Evolutionary conservation across 768 basidiomycete species (phyloP), one percentile per base, ranked within the genome.

Genomic region (Hemileccinum impolitum): DNA sequence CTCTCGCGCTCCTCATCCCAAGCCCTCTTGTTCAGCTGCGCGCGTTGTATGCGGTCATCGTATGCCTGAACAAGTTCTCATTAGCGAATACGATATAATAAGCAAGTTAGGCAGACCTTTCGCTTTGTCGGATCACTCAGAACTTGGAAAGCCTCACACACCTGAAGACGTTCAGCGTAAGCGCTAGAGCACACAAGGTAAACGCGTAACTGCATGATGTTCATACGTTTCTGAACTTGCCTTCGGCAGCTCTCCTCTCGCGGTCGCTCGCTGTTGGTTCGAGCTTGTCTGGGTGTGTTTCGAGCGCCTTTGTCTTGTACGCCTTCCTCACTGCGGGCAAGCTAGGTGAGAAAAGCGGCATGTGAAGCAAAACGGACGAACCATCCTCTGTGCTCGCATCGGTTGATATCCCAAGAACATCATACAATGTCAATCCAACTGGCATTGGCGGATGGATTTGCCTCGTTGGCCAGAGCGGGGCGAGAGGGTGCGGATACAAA

Each of bases 271-370:
- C 78, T 26, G 66, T 66, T 32, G 75, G 80, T 11, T 78, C 78
- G 40, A 86, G 76, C 56, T 85, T 86, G 57, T 87, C 85, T 10
- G 85, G 85, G 61, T 87, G 85, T 1, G 86, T 87, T 62, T 84
- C 82, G 23, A 87, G 70, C 10, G 79, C 84, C 56, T 77, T 81
- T 52, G 76, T 77, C 58, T 78, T 82, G 64, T 86, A 87, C 2
- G 83, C 84, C 56, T 73, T 81, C 43, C 82, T 79, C 48, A 87
- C 85, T 65, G 34, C 5, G 23, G 23, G 23, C 6, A 39, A 8
- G 23, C 23, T 14, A 15, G 18, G 45, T 52, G 4, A 57, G 50
- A 39, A 39, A 1, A 11, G 6, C 23, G 26, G 41, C 4, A 23
- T 1, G 32, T 38, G 4, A 39, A 50, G 32, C 13, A 23, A 43